A percentile compares a stretch with the other conserved stretches of the same genome.
Conservation (phyloP, 1,139 yeast genomes). For the Magnusiomyces tetraspermus region DNA sequence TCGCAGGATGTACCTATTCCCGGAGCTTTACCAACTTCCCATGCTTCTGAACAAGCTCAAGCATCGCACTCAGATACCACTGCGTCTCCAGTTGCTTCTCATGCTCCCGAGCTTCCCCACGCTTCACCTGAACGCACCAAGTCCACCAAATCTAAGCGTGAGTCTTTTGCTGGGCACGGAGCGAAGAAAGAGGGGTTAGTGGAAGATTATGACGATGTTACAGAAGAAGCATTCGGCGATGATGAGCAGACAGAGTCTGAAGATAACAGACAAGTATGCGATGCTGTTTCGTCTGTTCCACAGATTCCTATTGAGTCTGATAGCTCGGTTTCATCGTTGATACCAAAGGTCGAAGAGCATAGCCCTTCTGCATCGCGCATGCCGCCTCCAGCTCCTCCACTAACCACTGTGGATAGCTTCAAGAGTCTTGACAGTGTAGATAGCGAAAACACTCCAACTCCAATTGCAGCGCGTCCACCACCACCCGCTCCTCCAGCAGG, state of each 20-base stretch:
- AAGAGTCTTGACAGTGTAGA: no score
- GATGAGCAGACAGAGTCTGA: conserved; percentile 32
- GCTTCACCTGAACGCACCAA: conserved; percentile 1
- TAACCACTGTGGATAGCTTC: no score
- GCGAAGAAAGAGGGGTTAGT: background rate
- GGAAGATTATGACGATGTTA: conserved; percentile 10
- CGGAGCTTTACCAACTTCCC: no score
- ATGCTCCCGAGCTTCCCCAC: background rate
- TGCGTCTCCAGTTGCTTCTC: conserved; percentile 7
- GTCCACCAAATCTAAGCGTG: conserved; percentile 5
- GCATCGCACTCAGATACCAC: conserved; percentile 4
- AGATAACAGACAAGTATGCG: conserved; percentile 18
- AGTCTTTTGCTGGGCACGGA: conserved; percentile 3
- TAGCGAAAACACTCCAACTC: no score
- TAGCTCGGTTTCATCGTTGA: no score
- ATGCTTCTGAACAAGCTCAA: conserved; percentile 8
- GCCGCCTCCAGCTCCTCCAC: no score
- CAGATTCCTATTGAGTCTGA: conserved; percentile 13
- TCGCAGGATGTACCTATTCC: no score
- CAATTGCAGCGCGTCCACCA: background rate
- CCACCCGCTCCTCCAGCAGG: conserved; percentile 1
- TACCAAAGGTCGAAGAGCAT: no score
- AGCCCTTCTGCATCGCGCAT: no score
- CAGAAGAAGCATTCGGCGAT: conserved; percentile 27
- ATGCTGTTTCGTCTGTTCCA: no score